Evolutionary conservation across 2,329 filamentous ascomycete genomes (phyloP).

Genomic region (Sphaceloma murrayae): DNA sequence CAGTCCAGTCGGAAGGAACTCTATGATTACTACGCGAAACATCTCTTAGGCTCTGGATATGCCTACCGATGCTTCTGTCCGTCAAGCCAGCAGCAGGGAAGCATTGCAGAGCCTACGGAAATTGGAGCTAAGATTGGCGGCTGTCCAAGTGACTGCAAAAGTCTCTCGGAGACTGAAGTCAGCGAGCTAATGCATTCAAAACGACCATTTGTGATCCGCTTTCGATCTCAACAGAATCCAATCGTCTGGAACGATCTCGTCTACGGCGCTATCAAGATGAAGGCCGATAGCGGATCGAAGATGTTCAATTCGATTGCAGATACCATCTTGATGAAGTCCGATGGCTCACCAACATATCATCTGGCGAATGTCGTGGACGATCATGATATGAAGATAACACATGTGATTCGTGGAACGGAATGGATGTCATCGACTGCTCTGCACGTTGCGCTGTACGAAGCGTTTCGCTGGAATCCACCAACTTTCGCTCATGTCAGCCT

Average conservation of each 20-base stretch:
- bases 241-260: constrained; percentile 66
- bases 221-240: constrained; percentile 54
- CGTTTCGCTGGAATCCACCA: constrained; percentile 42
- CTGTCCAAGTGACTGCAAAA: constrained; percentile 65
- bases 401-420: constrained; percentile 89
- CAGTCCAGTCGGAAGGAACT: constrained; percentile 72
- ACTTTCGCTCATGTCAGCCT: constrained; percentile 42
- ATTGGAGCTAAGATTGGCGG: constrained; percentile 46
- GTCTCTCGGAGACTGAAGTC: constrained; percentile 57
- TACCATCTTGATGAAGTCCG: constrained; percentile 80
- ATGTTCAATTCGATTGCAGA: constrained; percentile 38
- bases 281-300: constrained; percentile 22
- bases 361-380: constrained; percentile 96
- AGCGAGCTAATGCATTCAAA: constrained; percentile 58
- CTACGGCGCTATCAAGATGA: constrained; percentile 54
- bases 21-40: constrained; percentile 61
- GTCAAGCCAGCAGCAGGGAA: constrained; percentile 39
- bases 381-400: constrained; percentile 88
- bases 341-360: constrained; percentile 91
- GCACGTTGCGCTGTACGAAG: constrained; percentile 49
- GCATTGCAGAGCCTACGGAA: constrained; percentile 17
- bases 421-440: constrained; percentile 93
- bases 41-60: constrained; percentile 58
- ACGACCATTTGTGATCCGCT: constrained; percentile 66
- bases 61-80: constrained; percentile 95